Evolutionary conservation across 129 eudicot species (phyloP).

Genomic region (Artemisia tridentata): DNA sequence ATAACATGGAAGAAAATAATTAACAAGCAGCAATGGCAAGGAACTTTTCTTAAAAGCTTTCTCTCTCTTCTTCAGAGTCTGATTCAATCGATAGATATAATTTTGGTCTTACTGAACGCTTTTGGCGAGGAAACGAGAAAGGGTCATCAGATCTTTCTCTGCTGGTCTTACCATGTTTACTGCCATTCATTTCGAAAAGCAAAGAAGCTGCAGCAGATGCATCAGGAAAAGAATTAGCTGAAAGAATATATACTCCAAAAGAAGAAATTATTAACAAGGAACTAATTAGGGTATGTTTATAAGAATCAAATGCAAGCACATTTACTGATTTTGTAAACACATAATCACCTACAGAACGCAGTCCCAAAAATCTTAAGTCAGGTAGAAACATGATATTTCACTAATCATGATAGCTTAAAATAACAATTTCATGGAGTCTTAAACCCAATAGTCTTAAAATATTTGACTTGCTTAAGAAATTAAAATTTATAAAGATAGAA

Average conservation of each 20-base stretch:
- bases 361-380: no score
- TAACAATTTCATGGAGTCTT: not conserved
- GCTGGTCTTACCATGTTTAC: slow-evolving; percentile 39
- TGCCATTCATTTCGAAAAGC: slow-evolving; percentile 64
- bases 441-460: not conserved
- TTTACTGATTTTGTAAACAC: no score
- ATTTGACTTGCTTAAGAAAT: slow-evolving; percentile 4
- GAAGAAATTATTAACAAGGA: not conserved
- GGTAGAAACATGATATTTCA: no score
- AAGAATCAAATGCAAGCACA: no score
- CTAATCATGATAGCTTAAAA: no score
- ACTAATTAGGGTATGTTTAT: not conserved
- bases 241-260: not conserved
- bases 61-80: slow-evolving; percentile 64
- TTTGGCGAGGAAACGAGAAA: slow-evolving; percentile 67
- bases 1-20: slow-evolving; percentile 17
- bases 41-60: not conserved
- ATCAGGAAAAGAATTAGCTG: slow-evolving; percentile 13
- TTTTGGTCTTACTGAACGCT: slow-evolving; percentile 80
- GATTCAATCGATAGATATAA: slow-evolving; percentile 68
- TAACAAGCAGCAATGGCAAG: slow-evolving; percentile 9
- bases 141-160: slow-evolving; percentile 72
- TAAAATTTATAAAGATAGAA: not conserved
- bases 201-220: slow-evolving; percentile 65
- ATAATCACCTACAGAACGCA: no score